A percentile compares a stretch with the other conserved stretches of the same genome.
phyloP scores from a whole-genome alignment of 768 basidiomycete genomes.

The Collybia nuda region DNA sequence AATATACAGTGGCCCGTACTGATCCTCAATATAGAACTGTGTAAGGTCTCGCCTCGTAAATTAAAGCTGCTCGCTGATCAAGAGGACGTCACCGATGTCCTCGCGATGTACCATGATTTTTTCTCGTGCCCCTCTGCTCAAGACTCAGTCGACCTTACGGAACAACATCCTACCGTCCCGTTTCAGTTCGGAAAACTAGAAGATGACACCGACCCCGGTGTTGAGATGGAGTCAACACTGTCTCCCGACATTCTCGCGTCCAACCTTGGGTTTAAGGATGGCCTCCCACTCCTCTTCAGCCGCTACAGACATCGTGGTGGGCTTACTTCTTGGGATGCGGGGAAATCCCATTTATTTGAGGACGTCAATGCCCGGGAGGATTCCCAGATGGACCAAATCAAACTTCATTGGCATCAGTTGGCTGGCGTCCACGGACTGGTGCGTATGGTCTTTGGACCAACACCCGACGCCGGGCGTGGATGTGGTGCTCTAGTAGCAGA shows the following conservation, averaged over 20 bases:
- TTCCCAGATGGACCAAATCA: background rate
- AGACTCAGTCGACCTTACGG: background rate
- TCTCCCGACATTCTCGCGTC: conserved; percentile 8
- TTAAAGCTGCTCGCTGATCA: conserved; percentile 7
- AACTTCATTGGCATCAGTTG: conserved; percentile 25
- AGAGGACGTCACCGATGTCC: conserved; percentile 5
- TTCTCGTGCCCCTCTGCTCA: background rate
- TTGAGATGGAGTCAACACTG: conserved; percentile 8
- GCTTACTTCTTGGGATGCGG: conserved; percentile 17
- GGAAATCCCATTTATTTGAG: background rate
- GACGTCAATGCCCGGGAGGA: background rate
- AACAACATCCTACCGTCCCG: conserved; percentile 3
- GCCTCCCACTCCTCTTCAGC: conserved; percentile 21
- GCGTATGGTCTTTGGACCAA: conserved; percentile 9
- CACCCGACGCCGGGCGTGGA: background rate
- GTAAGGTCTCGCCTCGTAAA: background rate
- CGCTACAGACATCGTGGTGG: conserved; percentile 13
- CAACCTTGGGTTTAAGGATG: conserved; percentile 15
- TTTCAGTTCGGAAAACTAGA: conserved; percentile 14
- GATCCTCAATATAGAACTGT: no score
- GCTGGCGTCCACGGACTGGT: conserved; percentile 20
- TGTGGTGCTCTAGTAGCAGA: conserved; percentile 22
- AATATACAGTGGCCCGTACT: no score
- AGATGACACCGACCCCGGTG: conserved; percentile 5
- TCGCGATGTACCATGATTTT: conserved; percentile 5